phyloP scores from a whole-genome alignment of 257 asterid species.

The Catharanthus roseus region DNA sequence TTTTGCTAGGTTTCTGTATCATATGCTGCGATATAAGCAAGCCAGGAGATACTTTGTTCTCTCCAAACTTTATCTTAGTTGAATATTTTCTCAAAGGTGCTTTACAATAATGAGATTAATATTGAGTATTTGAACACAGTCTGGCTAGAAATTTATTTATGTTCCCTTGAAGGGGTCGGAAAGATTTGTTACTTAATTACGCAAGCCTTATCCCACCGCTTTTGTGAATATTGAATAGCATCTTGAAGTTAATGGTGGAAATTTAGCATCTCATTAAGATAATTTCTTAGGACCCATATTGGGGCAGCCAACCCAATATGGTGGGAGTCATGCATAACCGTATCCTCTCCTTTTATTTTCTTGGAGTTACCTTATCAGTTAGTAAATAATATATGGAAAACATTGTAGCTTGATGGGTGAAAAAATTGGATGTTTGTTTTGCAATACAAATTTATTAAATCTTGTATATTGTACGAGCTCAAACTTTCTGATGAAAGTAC shows the following conservation, averaged over 20 bases:
- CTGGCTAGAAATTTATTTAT: background rate
- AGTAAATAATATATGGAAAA: background rate
- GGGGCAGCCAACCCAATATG: background rate
- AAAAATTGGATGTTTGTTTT: background rate
- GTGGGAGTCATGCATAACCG: too few species aligned
- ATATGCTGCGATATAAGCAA: too few species aligned
- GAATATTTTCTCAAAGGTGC: background rate
- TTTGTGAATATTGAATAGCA: background rate
- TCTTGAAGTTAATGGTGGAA: background rate
- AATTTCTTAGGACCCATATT: background rate
- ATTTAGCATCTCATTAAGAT: background rate
- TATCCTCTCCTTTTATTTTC: background rate
- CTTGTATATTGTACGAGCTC: background rate
- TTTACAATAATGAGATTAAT: background rate
- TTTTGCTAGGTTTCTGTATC: too few species aligned
- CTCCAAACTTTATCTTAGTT: background rate
- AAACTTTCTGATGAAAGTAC: background rate
- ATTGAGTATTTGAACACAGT: background rate
- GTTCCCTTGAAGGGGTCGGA: background rate
- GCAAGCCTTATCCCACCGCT: background rate
- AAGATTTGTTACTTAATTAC: background rate
- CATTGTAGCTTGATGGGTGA: background rate
- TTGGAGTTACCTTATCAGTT: background rate
- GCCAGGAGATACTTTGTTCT: background rate
- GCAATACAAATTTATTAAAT: too few species aligned